These are phyloP conservation scores for Mikania micrantha DNA, from an alignment of 129 eudicot species.

Conservation along the genomic window DNA sequence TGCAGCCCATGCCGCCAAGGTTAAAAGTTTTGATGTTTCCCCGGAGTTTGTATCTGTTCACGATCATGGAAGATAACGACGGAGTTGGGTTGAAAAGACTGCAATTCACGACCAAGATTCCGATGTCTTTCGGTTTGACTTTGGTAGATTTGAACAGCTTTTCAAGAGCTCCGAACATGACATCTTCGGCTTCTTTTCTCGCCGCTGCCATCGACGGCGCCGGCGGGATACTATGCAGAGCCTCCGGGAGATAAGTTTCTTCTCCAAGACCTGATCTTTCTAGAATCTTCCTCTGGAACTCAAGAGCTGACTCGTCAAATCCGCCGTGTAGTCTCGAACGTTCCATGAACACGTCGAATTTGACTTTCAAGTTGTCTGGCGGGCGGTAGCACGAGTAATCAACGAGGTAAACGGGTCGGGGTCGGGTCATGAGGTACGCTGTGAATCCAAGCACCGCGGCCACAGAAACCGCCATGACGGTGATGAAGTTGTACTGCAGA, in stretches of 20 bases:
- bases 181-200: slow-evolving; percentile 46
- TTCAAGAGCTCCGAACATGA: slow-evolving; percentile 56
- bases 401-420: slow-evolving; percentile 41
- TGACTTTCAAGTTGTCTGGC: slow-evolving; percentile 26
- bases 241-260: slow-evolving; percentile 49
- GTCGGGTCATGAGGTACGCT: slow-evolving; percentile 40
- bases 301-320: slow-evolving; percentile 45
- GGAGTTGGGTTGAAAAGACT: slow-evolving; percentile 68
- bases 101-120: slow-evolving; percentile 55
- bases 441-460: slow-evolving; percentile 21
- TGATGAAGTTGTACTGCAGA: slow-evolving; percentile 24
- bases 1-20: slow-evolving; percentile 71
- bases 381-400: slow-evolving; percentile 48
- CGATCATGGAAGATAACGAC: slow-evolving; percentile 49
- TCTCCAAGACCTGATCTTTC: slow-evolving; percentile 73
- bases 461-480: slow-evolving; percentile 21
- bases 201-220: slow-evolving; percentile 52
- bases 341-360: slow-evolving; percentile 35
- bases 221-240: slow-evolving; percentile 47
- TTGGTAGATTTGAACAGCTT: slow-evolving; percentile 35
- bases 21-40: slow-evolving; percentile 45
- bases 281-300: slow-evolving; percentile 55
- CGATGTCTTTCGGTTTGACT: slow-evolving; percentile 46
- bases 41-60: slow-evolving; percentile 45
- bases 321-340: slow-evolving; percentile 45